These are phyloP conservation scores for Thermoascus crustaceus DNA, from an alignment of 2,329 filamentous ascomycete genomes.

Conservation along the genomic window DNA sequence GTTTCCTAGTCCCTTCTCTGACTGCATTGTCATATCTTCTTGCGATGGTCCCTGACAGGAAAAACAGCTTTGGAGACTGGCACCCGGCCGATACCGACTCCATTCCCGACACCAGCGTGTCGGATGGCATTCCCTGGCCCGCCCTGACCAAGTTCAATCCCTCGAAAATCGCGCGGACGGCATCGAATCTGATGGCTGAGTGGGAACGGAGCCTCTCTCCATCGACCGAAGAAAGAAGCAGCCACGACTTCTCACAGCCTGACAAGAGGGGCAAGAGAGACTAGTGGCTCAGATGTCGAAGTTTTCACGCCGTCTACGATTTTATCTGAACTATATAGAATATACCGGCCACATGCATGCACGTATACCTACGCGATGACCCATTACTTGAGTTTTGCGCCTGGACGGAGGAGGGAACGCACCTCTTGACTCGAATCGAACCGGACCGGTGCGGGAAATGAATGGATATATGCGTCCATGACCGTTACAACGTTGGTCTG, in stretches of 20 bases:
- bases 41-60: constrained; percentile 9
- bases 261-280: constrained; percentile 26
- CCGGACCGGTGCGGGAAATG: background rate
- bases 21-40: constrained; percentile 7
- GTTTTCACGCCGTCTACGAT: background rate
- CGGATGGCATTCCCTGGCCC: constrained; percentile 52
- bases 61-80: constrained; percentile 31
- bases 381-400: background rate
- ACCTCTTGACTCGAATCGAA: background rate
- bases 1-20: background rate
- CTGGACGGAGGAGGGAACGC: background rate
- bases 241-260: constrained; percentile 9
- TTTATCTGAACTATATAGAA: no score
- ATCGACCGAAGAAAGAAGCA: constrained; percentile 23
- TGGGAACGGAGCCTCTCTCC: constrained; percentile 74
- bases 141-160: constrained; percentile 65
- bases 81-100: constrained; percentile 18
- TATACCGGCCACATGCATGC: no score
- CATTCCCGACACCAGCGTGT: constrained; percentile 22
- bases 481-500: background rate
- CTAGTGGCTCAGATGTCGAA: constrained; percentile 9
- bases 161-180: constrained; percentile 69
- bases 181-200: constrained; percentile 79
- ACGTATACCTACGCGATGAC: constrained; percentile 1
- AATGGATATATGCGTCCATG: constrained; percentile 3